These are phyloP conservation scores for Oryza glaberrima DNA, from an alignment of 176 grass and related monocot genomes.

Conservation along the genomic window DNA sequence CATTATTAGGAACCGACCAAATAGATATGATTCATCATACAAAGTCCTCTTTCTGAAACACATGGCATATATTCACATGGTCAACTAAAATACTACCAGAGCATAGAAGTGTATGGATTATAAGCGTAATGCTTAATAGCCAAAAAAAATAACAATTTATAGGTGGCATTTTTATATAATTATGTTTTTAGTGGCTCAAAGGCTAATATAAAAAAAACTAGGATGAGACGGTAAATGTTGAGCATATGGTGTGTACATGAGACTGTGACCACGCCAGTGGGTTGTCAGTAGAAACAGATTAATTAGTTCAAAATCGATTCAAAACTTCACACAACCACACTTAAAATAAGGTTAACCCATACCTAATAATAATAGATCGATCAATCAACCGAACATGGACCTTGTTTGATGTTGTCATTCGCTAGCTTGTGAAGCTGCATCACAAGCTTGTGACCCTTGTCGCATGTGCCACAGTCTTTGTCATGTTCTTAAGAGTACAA, in stretches of 20 bases:
- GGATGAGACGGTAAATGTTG: not conserved
- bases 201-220: no score
- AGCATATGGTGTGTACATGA: no score
- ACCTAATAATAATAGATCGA: conserved; percentile 15
- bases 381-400: not conserved
- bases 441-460: conserved; percentile 10
- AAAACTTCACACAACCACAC: not conserved
- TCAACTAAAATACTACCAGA: rapidly evolving
- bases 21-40: no score
- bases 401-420: not conserved
- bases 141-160: no score
- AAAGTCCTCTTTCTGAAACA: no score
- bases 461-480: conserved; percentile 29
- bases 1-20: no score
- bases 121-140: no score
- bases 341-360: not conserved
- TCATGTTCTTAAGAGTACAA: conserved; percentile 27
- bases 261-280: not conserved
- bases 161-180: no score
- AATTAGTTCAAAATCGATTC: not conserved
- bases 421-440: not conserved
- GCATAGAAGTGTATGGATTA: no score
- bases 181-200: no score
- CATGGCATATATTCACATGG: no score
- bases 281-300: not conserved